Base-by-base conservation (phyloP, 306 rosid genomes). In the Coriaria nepalensis region DNA sequence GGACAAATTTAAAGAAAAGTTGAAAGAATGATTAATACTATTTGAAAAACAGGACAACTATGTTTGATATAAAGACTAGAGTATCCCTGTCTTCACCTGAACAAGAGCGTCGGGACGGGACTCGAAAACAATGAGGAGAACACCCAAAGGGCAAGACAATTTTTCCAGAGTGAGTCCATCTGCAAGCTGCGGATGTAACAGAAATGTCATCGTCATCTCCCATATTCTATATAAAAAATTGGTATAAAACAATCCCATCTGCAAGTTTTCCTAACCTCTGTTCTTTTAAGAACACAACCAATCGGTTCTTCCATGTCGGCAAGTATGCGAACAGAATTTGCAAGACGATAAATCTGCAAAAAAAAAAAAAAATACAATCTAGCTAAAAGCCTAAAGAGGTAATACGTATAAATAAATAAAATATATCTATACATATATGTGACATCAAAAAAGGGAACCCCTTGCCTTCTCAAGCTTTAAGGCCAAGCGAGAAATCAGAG, bases 81-180 rank as follows among this genome's bases (percentile, higher is more conserved):
- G 59, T 53, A 33, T 44, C 14, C 50, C 33, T 56, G 53, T 53
- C 33, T 42, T 59, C 63, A 84, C 97, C 83, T 90, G 97, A 62
- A 84, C 97, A 49, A 90, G 83, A 54, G 93, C 97, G 73, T 90
- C 97, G 2, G 97, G 97, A 52, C 93, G 93, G 50, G 95, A 90
- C 71, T 90, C 97, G 8, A 82, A 84, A 47, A 90, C 76, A 64
- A 90, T 54, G 52, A 90, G 62, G 11, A 90, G 74, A 13, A 90
- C 97, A 29, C 97, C 97, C 62, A 90, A 50, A 13, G 97, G 93
- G 64, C 83, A 72, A 0, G 92, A 74, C 13, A 58, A 45, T 48
- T 79, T 84, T 68, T 90, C 93, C 62, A 85, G 55, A 70, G 79
- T 40, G 45, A 84, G 95, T 42, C 76, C 79, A 46, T 85, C 81